A percentile compares a stretch with the other conserved stretches of the same genome.
Conservation (phyloP, 1,284 basidiomycete species). For the Ustilago tritici region DNA sequence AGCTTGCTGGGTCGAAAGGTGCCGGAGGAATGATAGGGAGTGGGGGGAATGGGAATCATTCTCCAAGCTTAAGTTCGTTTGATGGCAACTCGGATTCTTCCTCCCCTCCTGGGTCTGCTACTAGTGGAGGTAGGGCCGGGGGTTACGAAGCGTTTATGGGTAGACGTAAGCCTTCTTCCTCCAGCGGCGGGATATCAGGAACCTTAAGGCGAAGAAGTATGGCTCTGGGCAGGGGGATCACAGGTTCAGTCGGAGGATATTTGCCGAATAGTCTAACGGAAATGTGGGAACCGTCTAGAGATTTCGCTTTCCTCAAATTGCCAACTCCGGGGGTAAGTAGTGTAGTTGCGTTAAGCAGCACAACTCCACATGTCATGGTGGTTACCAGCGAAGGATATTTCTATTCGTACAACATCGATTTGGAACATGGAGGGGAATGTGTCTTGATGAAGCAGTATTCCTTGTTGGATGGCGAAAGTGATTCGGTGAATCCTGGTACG, state of each 20-base stretch:
- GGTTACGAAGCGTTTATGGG: slow-evolving; percentile 71
- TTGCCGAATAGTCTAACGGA: slow-evolving; percentile 91
- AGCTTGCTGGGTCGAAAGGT: slow-evolving; percentile 73
- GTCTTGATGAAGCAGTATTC: slow-evolving; percentile 81
- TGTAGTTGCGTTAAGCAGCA: slow-evolving; percentile 71
- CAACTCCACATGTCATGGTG: slow-evolving; percentile 96
- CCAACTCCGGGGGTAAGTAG: slow-evolving; percentile 78
- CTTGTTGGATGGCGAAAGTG: slow-evolving; percentile 15
- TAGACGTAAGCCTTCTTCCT: slow-evolving; percentile 33
- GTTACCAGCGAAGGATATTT: slow-evolving; percentile 94
- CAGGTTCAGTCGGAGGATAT: slow-evolving; percentile 82
- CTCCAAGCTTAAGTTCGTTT: slow-evolving; percentile 20
- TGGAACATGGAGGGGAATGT: slow-evolving; percentile 96
- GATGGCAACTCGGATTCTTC: slow-evolving; percentile 26
- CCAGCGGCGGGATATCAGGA: slow-evolving; percentile 13
- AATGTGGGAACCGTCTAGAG: slow-evolving; percentile 95
- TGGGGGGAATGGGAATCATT: slow-evolving; percentile 7
- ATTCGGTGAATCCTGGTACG: background rate
- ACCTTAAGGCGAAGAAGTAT: slow-evolving; percentile 76
- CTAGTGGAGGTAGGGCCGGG: slow-evolving; percentile 34
- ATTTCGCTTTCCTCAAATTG: slow-evolving; percentile 91
- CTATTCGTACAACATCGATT: slow-evolving; percentile 93
- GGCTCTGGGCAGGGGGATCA: slow-evolving; percentile 54
- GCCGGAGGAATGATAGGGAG: background rate
- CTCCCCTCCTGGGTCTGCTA: slow-evolving; percentile 26